Evolutionary conservation across 2,329 filamentous ascomycete species (phyloP), one percentile per base, ranked within the genome.

Genomic region (Aspergillus neotritici): DNA sequence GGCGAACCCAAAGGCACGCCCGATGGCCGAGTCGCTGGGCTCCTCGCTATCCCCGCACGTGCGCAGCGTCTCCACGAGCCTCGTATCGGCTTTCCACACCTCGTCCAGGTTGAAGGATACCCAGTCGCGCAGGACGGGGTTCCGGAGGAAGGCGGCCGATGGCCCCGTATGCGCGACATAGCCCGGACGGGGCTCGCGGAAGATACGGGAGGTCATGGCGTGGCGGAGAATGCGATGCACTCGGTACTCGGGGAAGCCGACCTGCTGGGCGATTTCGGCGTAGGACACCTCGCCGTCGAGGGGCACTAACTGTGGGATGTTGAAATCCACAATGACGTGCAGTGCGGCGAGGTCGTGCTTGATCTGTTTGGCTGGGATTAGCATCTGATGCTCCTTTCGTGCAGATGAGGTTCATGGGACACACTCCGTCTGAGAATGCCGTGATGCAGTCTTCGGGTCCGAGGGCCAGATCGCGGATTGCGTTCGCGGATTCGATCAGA

Each of bases 151-250:
- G 3, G 72, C 57, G 4, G 69, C 70, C 1, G 77, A 81, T 1
- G 71, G 69, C 1, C 76, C 72, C 3, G 76, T 79, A 55, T 83
- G 80, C 4, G 71, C 71, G 47, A 82, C 72, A 2, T 69, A 47
- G 1, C 73, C 72, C 0, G 73, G 72, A 3, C 57, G 56, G 0
- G 73, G 70, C 51, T 82, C 78, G 32, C 65, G 55, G 59, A 83
- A 80, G 45, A 82, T 68, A 8, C 66, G 63, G 49, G 73, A 75
- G 9, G 77, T 80, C 69, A 81, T 80, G 32, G 72, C 76, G 57
- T 80, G 72, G 6, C 78, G 74, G 21, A 79, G 59, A 5, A 76
- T 62, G 31, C 39, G 53, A 17, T 58, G 52, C 7, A 67, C 48
- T 3, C 48, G 50, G 0, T 40, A 14, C 17, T 60, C 54, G 2